Conservation (phyloP, 768 basidiomycete genomes). For the Hypholoma fasciculare region DNA sequence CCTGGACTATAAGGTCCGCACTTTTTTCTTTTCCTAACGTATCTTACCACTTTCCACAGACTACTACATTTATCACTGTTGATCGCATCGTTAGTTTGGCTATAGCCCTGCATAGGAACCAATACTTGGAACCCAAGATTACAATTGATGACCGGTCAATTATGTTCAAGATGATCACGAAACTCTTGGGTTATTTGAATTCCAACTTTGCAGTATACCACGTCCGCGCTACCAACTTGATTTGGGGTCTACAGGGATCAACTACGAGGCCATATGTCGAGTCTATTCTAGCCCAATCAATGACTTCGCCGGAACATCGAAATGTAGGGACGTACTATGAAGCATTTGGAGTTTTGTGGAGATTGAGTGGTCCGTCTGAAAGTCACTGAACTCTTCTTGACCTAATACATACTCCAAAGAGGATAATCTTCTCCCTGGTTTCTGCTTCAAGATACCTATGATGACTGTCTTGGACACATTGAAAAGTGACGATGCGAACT, state of each 20-base stretch:
- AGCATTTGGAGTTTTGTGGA: slow-evolving; percentile 92
- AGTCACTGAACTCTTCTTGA: neutral
- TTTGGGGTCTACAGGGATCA: slow-evolving; percentile 76
- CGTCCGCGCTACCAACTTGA: slow-evolving; percentile 72
- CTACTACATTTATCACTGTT: slow-evolving; percentile 63
- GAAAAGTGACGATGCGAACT: slow-evolving; percentile 69
- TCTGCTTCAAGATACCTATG: slow-evolving; percentile 81
- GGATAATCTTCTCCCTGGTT: slow-evolving; percentile 79
- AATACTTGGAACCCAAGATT: slow-evolving; percentile 51
- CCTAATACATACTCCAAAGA: slow-evolving; percentile 43
- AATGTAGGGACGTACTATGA: slow-evolving; percentile 66
- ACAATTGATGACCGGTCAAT: slow-evolving; percentile 53
- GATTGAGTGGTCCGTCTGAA: slow-evolving; percentile 65
- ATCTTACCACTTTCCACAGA: slow-evolving; percentile 33
- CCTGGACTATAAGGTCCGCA: slow-evolving; percentile 56
- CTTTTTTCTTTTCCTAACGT: slow-evolving; percentile 8
- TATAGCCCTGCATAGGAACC: slow-evolving; percentile 53
- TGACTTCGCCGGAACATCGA: slow-evolving; percentile 54
- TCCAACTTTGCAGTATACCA: slow-evolving; percentile 72
- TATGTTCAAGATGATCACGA: slow-evolving; percentile 60
- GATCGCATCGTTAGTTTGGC: slow-evolving; percentile 62
- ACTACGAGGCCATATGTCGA: slow-evolving; percentile 66
- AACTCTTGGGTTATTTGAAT: slow-evolving; percentile 76
- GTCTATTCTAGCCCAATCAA: slow-evolving; percentile 71
- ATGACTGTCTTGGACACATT: slow-evolving; percentile 85